phyloP scores from a whole-genome alignment of 352 stramenopile genomes.

The Globisporangium nagaii region DNA sequence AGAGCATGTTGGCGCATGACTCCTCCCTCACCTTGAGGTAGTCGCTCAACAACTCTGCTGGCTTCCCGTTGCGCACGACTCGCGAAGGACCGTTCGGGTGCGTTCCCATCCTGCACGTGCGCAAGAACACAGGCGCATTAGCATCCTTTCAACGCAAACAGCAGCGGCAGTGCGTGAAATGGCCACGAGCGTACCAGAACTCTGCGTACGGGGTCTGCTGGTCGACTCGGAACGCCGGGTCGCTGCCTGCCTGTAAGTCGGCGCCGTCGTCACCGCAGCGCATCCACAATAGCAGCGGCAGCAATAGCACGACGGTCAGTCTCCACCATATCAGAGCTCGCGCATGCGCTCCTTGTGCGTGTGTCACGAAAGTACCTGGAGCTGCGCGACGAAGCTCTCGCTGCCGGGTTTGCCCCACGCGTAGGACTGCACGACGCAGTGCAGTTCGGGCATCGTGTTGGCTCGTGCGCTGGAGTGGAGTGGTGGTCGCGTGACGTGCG shows the following conservation, averaged over 20 bases:
- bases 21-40: conserved; percentile 57
- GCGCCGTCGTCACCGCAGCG: no score
- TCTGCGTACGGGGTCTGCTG: conserved; percentile 71
- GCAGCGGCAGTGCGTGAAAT: background rate
- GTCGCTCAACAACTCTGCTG: conserved; percentile 59
- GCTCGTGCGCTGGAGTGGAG: background rate
- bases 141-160: conserved; percentile 9
- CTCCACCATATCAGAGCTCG: no score
- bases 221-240: conserved; percentile 42
- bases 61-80: conserved; percentile 43
- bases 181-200: conserved; percentile 57
- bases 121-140: conserved; percentile 6
- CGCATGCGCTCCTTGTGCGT: background rate
- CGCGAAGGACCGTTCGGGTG: conserved; percentile 89
- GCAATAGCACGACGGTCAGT: no score
- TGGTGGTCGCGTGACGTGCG: no score
- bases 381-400: conserved; percentile 79
- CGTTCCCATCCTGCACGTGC: conserved; percentile 86
- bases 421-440: conserved; percentile 87
- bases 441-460: conserved; percentile 67
- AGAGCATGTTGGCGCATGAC: no score
- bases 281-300: no score
- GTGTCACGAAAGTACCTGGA: conserved; percentile 83
- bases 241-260: conserved; percentile 41
- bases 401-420: conserved; percentile 88